Evolutionary conservation across 208 protist genomes (phyloP).

Genomic region (Acanthamoeba triangularis): DNA sequence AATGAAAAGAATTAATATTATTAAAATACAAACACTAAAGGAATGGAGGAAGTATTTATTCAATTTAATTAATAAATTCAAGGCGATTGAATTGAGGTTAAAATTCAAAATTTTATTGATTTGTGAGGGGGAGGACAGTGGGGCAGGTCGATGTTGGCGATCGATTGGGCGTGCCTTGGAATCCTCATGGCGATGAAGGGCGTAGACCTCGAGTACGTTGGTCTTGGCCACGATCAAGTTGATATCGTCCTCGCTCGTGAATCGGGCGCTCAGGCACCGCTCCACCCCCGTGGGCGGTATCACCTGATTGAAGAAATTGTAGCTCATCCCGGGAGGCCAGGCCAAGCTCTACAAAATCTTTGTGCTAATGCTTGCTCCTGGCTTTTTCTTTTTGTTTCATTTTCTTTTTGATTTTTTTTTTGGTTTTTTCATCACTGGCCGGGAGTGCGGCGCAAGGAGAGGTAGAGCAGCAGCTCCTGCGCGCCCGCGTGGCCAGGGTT

Average conservation of each 20-base stretch:
- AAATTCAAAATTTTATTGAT: constrained; percentile 43
- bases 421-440: background rate
- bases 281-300: constrained; percentile 71
- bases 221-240: constrained; percentile 73
- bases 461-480: background rate
- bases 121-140: background rate
- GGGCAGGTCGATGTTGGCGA: background rate
- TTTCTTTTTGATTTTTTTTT: too few species aligned
- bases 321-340: constrained; percentile 36
- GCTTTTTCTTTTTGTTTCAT: too few species aligned
- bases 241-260: constrained; percentile 1
- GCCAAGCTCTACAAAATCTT: too few species aligned
- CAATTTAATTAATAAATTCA: background rate
- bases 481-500: background rate
- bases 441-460: background rate
- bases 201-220: constrained; percentile 70
- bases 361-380: too few species aligned
- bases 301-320: constrained; percentile 68
- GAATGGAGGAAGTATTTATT: background rate
- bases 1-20: background rate
- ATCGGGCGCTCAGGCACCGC: constrained; percentile 45
- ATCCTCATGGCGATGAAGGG: constrained; percentile 37
- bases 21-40: background rate
- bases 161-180: background rate
- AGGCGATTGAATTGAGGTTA: background rate